Percentiles rank a stretch among this genome's conserved stretches.
phyloP scores from a whole-genome alignment of 805 yeast genomes.

The Starmerella sirachaensis region DNA sequence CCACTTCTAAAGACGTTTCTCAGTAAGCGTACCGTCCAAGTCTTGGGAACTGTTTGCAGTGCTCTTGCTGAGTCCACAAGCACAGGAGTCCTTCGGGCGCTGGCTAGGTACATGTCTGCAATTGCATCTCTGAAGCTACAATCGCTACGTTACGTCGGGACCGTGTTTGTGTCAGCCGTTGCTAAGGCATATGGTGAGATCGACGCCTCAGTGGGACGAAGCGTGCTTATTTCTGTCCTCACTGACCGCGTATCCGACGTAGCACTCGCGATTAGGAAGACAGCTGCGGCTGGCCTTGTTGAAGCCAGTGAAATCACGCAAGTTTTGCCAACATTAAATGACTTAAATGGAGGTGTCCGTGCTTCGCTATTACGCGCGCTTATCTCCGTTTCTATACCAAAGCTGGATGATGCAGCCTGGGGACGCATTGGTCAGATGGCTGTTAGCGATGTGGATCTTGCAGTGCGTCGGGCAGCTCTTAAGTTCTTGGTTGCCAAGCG shows the following conservation, averaged over 20 bases:
- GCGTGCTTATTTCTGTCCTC: background rate
- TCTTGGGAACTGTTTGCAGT: slow-evolving; percentile 3
- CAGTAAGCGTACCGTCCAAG: slow-evolving; percentile 6
- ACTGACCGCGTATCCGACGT: slow-evolving; percentile 10
- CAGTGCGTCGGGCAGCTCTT: slow-evolving; percentile 16
- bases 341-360: slow-evolving; percentile 16
- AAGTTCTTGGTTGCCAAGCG: slow-evolving; percentile 2
- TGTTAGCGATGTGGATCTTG: slow-evolving; percentile 13
- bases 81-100: slow-evolving; percentile 2
- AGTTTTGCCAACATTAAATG: slow-evolving; percentile 11
- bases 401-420: background rate
- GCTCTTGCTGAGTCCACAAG: slow-evolving; percentile 10
- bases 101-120: slow-evolving; percentile 4
- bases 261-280: slow-evolving; percentile 7
- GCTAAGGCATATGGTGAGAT: background rate
- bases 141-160: slow-evolving; percentile 17
- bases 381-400: background rate
- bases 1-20: slow-evolving; percentile 9
- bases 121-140: slow-evolving; percentile 12
- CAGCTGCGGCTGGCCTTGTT: slow-evolving; percentile 6
- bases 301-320: background rate
- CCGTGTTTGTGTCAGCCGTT: background rate
- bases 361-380: slow-evolving; percentile 8
- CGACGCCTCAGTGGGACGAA: background rate
- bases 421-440: slow-evolving; percentile 14